A percentile compares a stretch with the other conserved stretches of the same genome.
Conservation (phyloP, 139 green algal genomes). For the Zygnema cylindricum region DNA sequence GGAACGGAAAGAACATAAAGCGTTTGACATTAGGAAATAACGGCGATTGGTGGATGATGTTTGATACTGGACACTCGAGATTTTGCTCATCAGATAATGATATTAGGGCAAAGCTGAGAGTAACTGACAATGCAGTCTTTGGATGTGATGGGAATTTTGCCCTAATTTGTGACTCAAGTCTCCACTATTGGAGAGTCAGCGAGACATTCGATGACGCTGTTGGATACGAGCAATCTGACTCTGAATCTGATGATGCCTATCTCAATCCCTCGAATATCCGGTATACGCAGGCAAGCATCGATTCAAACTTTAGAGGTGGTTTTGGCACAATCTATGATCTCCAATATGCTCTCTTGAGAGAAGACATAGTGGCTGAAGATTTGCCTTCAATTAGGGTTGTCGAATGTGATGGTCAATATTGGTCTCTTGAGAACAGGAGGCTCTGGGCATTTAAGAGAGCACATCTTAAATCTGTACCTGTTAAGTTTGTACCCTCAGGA, state of each 20-base stretch:
- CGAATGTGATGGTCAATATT: not conserved
- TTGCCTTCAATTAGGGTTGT: not conserved
- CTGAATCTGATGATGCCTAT: not conserved
- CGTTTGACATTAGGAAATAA: not conserved
- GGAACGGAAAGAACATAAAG: not conserved
- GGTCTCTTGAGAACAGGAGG: not conserved
- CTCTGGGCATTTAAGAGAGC: not conserved
- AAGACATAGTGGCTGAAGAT: not conserved
- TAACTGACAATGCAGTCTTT: not conserved
- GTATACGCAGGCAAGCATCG: not conserved
- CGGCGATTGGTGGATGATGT: not conserved
- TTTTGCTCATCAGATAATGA: not conserved
- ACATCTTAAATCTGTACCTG: not conserved
- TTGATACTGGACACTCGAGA: not conserved
- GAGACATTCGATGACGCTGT: not conserved
- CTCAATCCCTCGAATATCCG: not conserved
- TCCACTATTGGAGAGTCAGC: not conserved
- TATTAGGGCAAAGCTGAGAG: not conserved
- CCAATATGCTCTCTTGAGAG: not conserved
- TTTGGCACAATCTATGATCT: not conserved
- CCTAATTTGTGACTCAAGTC: not conserved
- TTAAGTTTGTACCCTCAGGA: not conserved
- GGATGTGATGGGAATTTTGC: not conserved
- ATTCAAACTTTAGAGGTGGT: not conserved
- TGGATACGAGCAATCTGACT: not conserved